Conservation (phyloP, 1,284 basidiomycete genomes). For the Tausonia pullulans region DNA sequence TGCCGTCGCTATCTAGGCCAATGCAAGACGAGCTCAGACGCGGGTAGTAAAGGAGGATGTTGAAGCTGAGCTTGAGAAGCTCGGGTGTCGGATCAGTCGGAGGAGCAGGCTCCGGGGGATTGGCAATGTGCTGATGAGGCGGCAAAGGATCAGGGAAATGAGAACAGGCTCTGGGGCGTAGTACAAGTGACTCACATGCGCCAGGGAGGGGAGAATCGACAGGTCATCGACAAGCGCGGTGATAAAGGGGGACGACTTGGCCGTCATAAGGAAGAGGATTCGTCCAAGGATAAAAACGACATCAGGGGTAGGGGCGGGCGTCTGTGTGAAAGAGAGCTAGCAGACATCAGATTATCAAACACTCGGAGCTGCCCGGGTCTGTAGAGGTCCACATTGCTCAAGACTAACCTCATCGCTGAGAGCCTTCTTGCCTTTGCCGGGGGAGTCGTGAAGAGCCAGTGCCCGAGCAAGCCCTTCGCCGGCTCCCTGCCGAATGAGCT, state of each 20-base stretch:
- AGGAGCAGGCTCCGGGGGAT: not conserved
- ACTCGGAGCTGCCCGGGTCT: too few species aligned
- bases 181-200: not conserved
- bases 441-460: not conserved
- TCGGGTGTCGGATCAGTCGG: slow-evolving; percentile 21
- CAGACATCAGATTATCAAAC: too few species aligned
- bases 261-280: slow-evolving; percentile 11
- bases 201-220: not conserved
- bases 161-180: too few species aligned
- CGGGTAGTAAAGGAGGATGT: slow-evolving; percentile 29
- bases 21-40: not conserved
- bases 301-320: slow-evolving; percentile 3
- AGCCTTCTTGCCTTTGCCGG: not conserved
- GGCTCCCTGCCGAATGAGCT: not conserved
- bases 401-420: too few species aligned
- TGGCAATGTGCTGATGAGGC: not conserved
- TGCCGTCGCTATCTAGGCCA: not conserved
- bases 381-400: too few species aligned
- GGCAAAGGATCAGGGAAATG: too few species aligned
- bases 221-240: not conserved
- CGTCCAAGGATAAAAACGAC: slow-evolving; percentile 6
- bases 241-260: not conserved
- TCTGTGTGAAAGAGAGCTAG: not conserved
- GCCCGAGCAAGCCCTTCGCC: not conserved
- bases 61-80: slow-evolving; percentile 31